These are phyloP conservation scores for Candida schatavii DNA, from an alignment of 805 yeast genomes.

Conservation along the genomic window DNA sequence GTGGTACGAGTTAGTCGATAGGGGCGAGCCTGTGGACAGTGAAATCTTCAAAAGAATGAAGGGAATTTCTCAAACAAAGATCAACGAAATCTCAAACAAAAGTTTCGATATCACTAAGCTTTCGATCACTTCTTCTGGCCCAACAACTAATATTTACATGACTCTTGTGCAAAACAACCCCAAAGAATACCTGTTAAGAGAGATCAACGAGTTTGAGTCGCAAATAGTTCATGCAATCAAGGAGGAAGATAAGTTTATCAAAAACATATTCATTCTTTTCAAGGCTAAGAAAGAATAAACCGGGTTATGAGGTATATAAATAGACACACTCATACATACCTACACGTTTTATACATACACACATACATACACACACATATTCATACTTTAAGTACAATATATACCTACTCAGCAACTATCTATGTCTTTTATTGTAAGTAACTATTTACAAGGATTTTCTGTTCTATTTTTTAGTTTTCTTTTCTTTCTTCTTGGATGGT, in stretches of 20 bases:
- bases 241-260: conserved; percentile 40
- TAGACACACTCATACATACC: background rate
- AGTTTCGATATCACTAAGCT: conserved; percentile 38
- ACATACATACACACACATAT: too few relatives aligned
- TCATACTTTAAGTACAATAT: background rate
- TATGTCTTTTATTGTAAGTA: too few relatives aligned
- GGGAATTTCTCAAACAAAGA: conserved; percentile 34
- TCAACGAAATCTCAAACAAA: conserved; percentile 25
- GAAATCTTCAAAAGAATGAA: conserved; percentile 46
- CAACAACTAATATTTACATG: conserved; percentile 45
- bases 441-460: conserved; percentile 2
- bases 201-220: conserved; percentile 30
- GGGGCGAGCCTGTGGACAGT: conserved; percentile 53
- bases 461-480: conserved; percentile 6
- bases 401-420: too few relatives aligned
- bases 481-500: conserved; percentile 15
- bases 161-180: conserved; percentile 24
- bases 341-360: background rate
- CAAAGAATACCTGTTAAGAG: conserved; percentile 24
- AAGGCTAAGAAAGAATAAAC: conserved; percentile 9
- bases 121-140: conserved; percentile 55
- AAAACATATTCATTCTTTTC: conserved; percentile 41
- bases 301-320: background rate
- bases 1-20: conserved; percentile 74
- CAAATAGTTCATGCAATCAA: conserved; percentile 33